Base-by-base conservation (phyloP, 441 rosid species). In the Hura crepitans region DNA sequence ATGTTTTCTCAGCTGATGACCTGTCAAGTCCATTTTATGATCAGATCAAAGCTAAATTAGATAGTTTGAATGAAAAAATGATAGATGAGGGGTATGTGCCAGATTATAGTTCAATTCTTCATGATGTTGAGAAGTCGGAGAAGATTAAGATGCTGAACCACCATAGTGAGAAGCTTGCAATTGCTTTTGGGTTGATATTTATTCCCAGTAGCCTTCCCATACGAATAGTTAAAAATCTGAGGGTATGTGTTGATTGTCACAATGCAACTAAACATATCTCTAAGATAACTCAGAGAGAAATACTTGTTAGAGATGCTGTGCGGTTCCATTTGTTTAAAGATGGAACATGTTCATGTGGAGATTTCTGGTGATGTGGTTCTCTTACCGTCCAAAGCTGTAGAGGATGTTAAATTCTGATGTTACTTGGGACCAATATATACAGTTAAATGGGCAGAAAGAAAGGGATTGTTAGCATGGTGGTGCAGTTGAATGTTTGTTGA, bases 131-230 rank as follows among this genome's bases (percentile, higher is more conserved):
- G 70, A 89, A 90, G 62, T 86, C 87, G 45, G 82, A 80, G 68
- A 92, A 92, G 81, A 72, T 82, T 75, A 90, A 87, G 86, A 92
- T 94, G 97, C 92, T 94, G 58, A 84, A 77, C 77, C 81, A 80
- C 76, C 99, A 94, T 68, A 92, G 97, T 79, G 97, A 92, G 84
- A 92, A 77, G 83, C 91, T 94, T 49, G 96, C 97, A 58, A 94
- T 92, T 76, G 93, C 97, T 37, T 94, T 94, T 75, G 99, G 97
- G 53, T 78, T 90, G 69, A 75, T 87, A 79, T 85, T 82, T 79
- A 73, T 90, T 70, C 99, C 97, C 75, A 43, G 75, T 45, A 77
- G 83, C 50, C 77, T 86, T 75, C 97, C 93, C 58, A 87, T 94
- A 68, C 79, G 94, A 55, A 79, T 94, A 45, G 85, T 86, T 45